Base-by-base conservation (phyloP, 306 rosid species). In the Senna tora region DNA sequence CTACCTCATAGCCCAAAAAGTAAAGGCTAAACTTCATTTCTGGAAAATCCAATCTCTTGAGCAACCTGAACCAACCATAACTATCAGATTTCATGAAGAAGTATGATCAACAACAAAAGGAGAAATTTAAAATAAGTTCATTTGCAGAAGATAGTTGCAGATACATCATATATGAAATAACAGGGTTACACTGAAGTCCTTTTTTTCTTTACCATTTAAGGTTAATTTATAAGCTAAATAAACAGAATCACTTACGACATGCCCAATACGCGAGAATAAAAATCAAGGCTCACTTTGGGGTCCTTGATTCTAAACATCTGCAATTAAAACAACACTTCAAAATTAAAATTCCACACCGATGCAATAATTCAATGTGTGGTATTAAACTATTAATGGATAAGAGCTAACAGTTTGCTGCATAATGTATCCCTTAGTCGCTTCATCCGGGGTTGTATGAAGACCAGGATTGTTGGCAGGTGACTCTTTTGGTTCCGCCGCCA, bases 261-360 rank as follows among this genome's bases (percentile, higher is more conserved):
- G 81, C 98, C 98, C 81, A 93, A 74, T 33, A 93, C 85, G 57
- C 96, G 93, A 52, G 97, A 88, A 71, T 93, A 93, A 70, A 90
- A 93, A 50, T 93, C 92, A 53, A 88, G 96, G 86, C 96, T 90
- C 75, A 74, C 84, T 90, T 88, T 87, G 14, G 98, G 98, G 79
- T 90, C 97, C 81, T 93, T 93, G 65, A 93, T 84, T 73, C 98
- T 87, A 75, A 75, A 87, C 98, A 90, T 77, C 82, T 82, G 77
- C 79, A 62, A 77, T 57, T 12, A 14, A 63, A 81, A 32, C 10
- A 38, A 38, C 33, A 60, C 20, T 15, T 13, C 28, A 12, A 55
- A 0, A 55, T 12, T 55, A 13, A 25, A 25, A 25, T 25, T 25
- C 30, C 30, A 25, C 20, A 28, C 39, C n/a, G 11, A 14, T 25